These are phyloP conservation scores for Teratosphaeria epicoccoides DNA, from an alignment of 2,329 filamentous ascomycete genomes.

Conservation along the genomic window DNA sequence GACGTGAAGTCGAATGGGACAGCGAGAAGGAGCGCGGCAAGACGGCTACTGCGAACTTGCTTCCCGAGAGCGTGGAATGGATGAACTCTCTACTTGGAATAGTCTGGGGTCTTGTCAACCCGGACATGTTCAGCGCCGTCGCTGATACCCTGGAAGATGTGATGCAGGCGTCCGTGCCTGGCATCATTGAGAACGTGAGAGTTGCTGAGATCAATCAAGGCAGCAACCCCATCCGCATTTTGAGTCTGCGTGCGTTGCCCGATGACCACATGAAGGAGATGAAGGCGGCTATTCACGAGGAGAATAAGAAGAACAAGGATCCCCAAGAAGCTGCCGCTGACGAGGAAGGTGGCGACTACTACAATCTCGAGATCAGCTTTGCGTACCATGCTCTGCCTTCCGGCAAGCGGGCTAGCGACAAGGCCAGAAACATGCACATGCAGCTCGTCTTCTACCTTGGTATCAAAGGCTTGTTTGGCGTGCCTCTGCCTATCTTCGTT, in stretches of 20 bases:
- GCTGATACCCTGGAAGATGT: conserved; percentile 93
- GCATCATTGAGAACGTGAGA: conserved; percentile 85
- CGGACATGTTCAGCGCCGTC: conserved; percentile 84
- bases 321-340: conserved; percentile 78
- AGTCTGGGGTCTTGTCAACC: conserved; percentile 85
- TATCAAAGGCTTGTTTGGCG: conserved; percentile 75
- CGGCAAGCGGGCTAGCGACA: conserved; percentile 55
- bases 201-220: conserved; percentile 94
- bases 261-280: conserved; percentile 72
- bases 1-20: conserved; percentile 75
- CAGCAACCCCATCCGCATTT: conserved; percentile 75
- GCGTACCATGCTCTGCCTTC: conserved; percentile 82
- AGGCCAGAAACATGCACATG: conserved; percentile 95
- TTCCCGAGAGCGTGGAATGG: conserved; percentile 87
- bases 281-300: conserved; percentile 66
- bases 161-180: conserved; percentile 90
- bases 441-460: conserved; percentile 89
- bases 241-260: conserved; percentile 76
- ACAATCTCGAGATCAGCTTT: conserved; percentile 83
- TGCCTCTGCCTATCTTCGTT: conserved; percentile 78
- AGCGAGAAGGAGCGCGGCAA: conserved; percentile 77
- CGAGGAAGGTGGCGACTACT: conserved; percentile 83
- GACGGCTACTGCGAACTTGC: conserved; percentile 72
- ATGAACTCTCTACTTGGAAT: conserved; percentile 81
- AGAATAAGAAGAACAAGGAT: conserved; percentile 72